Percentiles rank a stretch among this genome's conserved stretches.
phyloP scores from a whole-genome alignment of 768 basidiomycete species.

The Boletus fagicola region DNA sequence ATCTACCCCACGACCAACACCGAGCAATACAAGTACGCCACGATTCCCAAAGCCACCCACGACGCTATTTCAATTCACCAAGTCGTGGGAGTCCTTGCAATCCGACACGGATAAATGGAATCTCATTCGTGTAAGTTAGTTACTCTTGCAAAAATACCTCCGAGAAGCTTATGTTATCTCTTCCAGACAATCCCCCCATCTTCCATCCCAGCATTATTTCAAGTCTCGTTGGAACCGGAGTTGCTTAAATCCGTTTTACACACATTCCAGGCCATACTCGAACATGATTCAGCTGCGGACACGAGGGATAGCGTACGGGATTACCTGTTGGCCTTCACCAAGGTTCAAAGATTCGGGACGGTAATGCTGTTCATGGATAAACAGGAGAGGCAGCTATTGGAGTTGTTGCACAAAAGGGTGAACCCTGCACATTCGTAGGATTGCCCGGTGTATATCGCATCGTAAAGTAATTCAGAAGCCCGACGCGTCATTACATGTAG shows the following conservation, averaged over 20 bases:
- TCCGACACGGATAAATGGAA: constrained; percentile 51
- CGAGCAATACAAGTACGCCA: constrained; percentile 2
- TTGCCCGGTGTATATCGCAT: no score
- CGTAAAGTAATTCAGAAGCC: neutral
- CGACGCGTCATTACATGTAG: neutral
- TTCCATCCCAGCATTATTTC: constrained; percentile 60
- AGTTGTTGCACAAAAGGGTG: constrained; percentile 43
- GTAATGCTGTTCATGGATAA: constrained; percentile 61
- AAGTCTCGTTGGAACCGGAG: constrained; percentile 66
- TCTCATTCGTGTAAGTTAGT: constrained; percentile 52
- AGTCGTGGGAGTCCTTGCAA: constrained; percentile 49
- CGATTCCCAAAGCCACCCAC: constrained; percentile 31
- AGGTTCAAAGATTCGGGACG: constrained; percentile 61
- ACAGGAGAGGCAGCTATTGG: constrained; percentile 49
- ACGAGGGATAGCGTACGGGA: constrained; percentile 32
- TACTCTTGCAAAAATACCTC: neutral
- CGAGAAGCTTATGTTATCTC: neutral
- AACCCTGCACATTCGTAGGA: constrained; percentile 9
- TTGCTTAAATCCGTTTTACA: constrained; percentile 58
- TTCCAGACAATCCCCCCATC: constrained; percentile 53
- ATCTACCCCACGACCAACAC: neutral
- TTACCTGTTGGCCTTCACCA: constrained; percentile 53
- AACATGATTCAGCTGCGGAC: constrained; percentile 12
- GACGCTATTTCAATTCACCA: constrained; percentile 63
- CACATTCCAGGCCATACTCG: constrained; percentile 42